These are phyloP conservation scores for Plasmodium inui DNA, from an alignment of 169 alveolate genomes.

Conservation along the genomic window DNA sequence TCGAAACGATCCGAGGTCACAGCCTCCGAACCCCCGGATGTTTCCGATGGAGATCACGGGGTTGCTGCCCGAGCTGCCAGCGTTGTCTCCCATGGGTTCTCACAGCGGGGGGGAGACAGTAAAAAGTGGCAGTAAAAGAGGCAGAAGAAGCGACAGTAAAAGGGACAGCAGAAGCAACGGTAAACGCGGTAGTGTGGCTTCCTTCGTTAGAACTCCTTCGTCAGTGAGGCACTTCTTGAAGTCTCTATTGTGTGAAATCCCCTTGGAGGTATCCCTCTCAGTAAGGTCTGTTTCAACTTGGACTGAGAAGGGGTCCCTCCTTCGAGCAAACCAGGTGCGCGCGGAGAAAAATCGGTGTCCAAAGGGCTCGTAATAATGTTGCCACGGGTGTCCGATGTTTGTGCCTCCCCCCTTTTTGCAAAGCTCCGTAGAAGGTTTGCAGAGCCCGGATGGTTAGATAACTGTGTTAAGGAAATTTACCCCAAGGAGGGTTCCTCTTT, in stretches of 20 bases:
- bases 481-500: background rate
- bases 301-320: background rate
- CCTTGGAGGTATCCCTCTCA: background rate
- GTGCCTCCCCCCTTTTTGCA: background rate
- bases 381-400: background rate
- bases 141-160: background rate
- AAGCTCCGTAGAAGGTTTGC: background rate
- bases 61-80: background rate
- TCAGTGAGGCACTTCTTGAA: background rate
- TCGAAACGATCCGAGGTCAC: conserved; percentile 89
- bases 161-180: background rate
- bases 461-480: background rate
- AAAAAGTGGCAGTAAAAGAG: background rate
- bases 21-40: conserved; percentile 57
- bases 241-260: background rate
- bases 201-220: background rate
- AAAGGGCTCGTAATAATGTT: background rate
- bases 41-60: conserved; percentile 68
- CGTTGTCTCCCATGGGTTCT: conserved; percentile 35
- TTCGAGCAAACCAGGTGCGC: background rate
- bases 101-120: background rate
- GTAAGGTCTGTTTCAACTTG: background rate
- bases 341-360: background rate
- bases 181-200: background rate
- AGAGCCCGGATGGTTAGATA: background rate